Conservation (phyloP, 306 rosid genomes). For the Castanea mollissima region DNA sequence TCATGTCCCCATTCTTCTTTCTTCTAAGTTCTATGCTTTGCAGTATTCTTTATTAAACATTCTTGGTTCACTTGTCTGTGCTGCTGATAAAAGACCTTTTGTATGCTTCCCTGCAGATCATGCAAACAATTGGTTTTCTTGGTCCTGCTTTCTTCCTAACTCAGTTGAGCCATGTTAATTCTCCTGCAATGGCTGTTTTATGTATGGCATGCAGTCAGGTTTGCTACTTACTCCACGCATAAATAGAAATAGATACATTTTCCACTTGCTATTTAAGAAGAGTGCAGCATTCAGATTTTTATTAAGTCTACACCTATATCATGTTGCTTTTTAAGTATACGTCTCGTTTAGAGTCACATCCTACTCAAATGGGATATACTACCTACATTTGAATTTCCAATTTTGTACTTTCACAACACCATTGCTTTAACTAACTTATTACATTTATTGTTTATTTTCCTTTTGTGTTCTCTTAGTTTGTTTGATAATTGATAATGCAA, state of each 20-base stretch:
- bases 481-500: not conserved
- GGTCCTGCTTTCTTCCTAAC: constrained; percentile 99
- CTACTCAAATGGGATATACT: too few relatives aligned
- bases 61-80: not conserved
- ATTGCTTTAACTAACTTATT: too few relatives aligned
- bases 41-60: not conserved
- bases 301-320: not conserved
- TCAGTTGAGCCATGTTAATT: constrained; percentile 84
- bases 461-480: not conserved
- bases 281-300: not conserved
- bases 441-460: too few relatives aligned
- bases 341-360: too few relatives aligned
- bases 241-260: not conserved
- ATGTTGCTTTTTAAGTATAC: not conserved
- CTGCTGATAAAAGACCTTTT: constrained; percentile 3
- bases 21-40: not conserved
- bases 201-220: constrained; percentile 99
- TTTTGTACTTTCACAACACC: too few relatives aligned
- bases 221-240: constrained; percentile 17
- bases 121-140: constrained; percentile 97
- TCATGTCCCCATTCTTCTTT: too few relatives aligned
- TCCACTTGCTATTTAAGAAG: constrained; percentile 6
- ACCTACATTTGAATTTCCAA: too few relatives aligned
- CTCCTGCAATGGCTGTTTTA: constrained; percentile 90
- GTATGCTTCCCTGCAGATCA: constrained; percentile 53